Percentiles rank a stretch among this genome's conserved stretches.
Conservation (phyloP, 73 alveolate species). For the Symbiodinium natans region DNA sequence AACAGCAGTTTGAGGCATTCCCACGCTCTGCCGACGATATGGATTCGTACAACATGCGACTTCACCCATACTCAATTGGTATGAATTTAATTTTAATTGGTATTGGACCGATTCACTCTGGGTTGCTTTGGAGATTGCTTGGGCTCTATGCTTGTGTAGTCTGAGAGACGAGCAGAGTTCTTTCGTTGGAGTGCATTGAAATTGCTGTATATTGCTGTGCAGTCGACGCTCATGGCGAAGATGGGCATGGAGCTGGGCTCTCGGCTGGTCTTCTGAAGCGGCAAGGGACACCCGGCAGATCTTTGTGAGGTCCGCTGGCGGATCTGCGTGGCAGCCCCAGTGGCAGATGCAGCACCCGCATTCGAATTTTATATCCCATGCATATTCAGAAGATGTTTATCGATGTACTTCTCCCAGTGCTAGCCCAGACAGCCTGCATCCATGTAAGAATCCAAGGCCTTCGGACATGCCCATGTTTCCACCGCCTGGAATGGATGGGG, state of each 20-base stretch:
- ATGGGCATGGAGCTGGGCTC: constrained; percentile 80
- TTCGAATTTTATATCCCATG: too few species aligned
- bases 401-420: too few species aligned
- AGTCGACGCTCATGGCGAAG: constrained; percentile 84
- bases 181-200: background rate
- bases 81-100: background rate
- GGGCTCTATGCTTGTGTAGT: background rate
- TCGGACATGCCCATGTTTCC: constrained; percentile 89
- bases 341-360: background rate
- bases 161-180: background rate
- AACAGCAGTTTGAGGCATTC: background rate
- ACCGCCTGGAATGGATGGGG: constrained; percentile 71
- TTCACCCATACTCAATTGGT: too few species aligned
- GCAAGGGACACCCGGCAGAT: background rate
- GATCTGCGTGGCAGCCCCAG: background rate
- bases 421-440: too few species aligned
- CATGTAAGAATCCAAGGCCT: too few species aligned
- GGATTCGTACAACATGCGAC: background rate
- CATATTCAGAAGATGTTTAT: too few species aligned
- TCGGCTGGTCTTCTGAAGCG: background rate
- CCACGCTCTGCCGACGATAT: background rate
- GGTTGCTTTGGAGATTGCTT: background rate
- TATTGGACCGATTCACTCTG: background rate
- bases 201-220: background rate
- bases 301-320: background rate